Conservation (phyloP, 768 basidiomycete genomes). For the Naganishia onofrii region DNA sequence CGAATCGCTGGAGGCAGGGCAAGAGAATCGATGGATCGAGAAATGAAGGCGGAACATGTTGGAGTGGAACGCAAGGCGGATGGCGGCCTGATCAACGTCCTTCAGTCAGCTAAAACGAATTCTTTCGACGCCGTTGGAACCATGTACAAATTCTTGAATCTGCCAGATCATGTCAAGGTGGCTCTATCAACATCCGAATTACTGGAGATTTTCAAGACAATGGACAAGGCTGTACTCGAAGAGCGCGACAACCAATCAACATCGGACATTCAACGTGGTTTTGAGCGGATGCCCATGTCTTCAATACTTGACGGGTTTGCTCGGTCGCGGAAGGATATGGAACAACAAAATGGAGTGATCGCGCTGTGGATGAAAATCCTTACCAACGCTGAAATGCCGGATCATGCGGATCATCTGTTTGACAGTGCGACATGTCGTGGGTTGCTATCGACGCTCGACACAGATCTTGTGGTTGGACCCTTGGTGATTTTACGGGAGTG, state of each 20-base stretch:
- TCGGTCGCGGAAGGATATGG: background rate
- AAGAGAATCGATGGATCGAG: background rate
- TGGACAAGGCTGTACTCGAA: slow-evolving; percentile 13
- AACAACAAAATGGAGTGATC: background rate
- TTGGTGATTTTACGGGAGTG: slow-evolving; percentile 16
- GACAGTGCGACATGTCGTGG: background rate
- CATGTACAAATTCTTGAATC: background rate
- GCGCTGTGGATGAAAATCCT: slow-evolving; percentile 8
- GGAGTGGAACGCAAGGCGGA: background rate
- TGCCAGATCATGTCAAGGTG: background rate
- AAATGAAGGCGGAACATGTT: background rate
- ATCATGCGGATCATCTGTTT: slow-evolving; percentile 14
- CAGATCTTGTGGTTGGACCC: slow-evolving; percentile 8
- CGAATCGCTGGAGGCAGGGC: background rate
- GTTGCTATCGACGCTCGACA: background rate
- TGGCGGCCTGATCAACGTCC: background rate
- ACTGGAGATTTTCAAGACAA: background rate
- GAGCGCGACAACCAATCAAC: background rate
- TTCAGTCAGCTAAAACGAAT: background rate
- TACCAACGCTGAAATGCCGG: slow-evolving; percentile 14
- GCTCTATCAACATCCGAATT: background rate
- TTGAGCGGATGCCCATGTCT: background rate
- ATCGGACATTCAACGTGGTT: background rate
- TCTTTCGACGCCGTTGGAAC: background rate
- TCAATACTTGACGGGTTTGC: background rate